Conservation (phyloP, 352 stramenopile genomes). For the Thraustotheca clavata region DNA sequence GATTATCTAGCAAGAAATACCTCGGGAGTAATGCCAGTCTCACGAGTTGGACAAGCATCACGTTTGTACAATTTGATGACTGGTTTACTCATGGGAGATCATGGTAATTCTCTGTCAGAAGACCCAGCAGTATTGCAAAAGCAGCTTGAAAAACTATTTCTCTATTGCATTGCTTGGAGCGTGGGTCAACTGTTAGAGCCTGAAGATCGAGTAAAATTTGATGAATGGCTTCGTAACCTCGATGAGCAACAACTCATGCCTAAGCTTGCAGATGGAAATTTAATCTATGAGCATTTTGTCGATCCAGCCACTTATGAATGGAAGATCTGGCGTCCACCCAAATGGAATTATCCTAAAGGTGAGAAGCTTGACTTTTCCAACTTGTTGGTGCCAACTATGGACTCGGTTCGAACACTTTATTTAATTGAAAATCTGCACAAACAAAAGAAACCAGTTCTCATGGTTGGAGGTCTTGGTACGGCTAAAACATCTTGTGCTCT, state of each 20-base stretch:
- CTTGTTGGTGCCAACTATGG: slow-evolving; percentile 97
- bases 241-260: slow-evolving; percentile 89
- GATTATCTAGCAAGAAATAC: slow-evolving; percentile 94
- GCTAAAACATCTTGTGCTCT: slow-evolving; percentile 97
- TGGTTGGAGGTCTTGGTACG: slow-evolving; percentile 95
- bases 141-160: slow-evolving; percentile 92
- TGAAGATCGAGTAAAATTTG: slow-evolving; percentile 94
- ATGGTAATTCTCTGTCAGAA: slow-evolving; percentile 54
- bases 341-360: slow-evolving; percentile 93
- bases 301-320: slow-evolving; percentile 89
- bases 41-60: slow-evolving; percentile 81
- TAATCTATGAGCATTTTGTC: slow-evolving; percentile 92
- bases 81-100: slow-evolving; percentile 82
- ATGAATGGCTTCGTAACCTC: slow-evolving; percentile 91
- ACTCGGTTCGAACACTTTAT: slow-evolving; percentile 94
- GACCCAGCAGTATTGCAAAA: slow-evolving; percentile 58
- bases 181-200: slow-evolving; percentile 93
- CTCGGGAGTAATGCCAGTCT: slow-evolving; percentile 90
- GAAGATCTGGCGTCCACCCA: slow-evolving; percentile 91
- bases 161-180: slow-evolving; percentile 96
- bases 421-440: slow-evolving; percentile 89
- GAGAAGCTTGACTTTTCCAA: slow-evolving; percentile 97
- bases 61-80: slow-evolving; percentile 84
- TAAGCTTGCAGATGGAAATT: slow-evolving; percentile 82
- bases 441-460: slow-evolving; percentile 90